These are phyloP conservation scores for Nicotiana knightiana DNA, from an alignment of 257 asterid species.

Conservation along the genomic window DNA sequence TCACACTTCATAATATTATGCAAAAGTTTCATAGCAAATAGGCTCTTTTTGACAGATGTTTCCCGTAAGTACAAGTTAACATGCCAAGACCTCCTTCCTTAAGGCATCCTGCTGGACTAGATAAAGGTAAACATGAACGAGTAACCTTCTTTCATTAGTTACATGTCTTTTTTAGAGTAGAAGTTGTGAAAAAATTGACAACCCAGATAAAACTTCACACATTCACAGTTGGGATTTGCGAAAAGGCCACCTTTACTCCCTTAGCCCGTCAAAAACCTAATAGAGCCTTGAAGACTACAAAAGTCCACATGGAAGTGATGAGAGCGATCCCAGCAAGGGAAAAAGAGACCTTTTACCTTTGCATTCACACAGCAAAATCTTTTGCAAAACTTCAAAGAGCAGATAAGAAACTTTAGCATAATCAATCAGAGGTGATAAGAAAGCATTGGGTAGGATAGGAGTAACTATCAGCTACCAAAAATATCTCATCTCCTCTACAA, in stretches of 20 bases:
- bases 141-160: background rate
- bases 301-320: background rate
- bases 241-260: background rate
- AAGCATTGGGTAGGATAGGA: background rate
- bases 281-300: background rate
- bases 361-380: background rate
- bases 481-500: background rate
- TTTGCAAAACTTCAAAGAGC: background rate
- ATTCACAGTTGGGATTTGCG: background rate
- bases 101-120: background rate
- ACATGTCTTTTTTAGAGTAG: background rate
- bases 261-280: background rate
- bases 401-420: background rate
- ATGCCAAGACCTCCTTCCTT: background rate
- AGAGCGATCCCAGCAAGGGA: background rate
- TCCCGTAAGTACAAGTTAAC: background rate
- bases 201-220: background rate
- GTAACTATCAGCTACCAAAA: background rate
- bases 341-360: background rate
- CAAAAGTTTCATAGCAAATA: background rate
- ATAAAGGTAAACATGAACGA: background rate
- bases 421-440: background rate
- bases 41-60: background rate
- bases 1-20: too few species aligned
- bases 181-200: background rate